Base-by-base conservation (phyloP, 163 green algal genomes). In the Prototheca wickerhamii region DNA sequence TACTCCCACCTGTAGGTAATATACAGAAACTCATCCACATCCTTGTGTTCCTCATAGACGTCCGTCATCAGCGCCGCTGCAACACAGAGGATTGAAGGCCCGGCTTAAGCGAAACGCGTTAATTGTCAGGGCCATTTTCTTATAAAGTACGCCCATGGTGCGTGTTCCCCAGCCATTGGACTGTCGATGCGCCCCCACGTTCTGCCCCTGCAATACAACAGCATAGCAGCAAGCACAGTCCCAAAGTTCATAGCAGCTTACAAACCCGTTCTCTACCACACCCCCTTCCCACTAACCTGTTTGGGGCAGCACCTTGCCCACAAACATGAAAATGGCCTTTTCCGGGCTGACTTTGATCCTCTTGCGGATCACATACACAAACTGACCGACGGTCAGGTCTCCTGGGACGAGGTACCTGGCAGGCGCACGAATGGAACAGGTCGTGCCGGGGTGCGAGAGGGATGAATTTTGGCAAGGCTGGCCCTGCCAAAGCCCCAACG, bases 281-380 rank as follows among this genome's bases (percentile, higher is more conserved):
- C 52, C 12, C 29, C 40, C 21, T 26, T 7, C 8, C 10, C 28
- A 21, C 76, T 29, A 63, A 95, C 90, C 88, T 65, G 89, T 97
- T 7, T 93, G 93, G 3, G 93, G 94, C 25, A 99, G 72, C 33
- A 96, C 82, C 69, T 96, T 97, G 68, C 92, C 87, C 7, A 98
- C 91, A 76, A 99, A 99, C 62, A 99, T 96, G 80, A 99, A 99
- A 66, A 99, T 96, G 30, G 94, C 93, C 79, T 97, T 94, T 76
- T 99, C 92, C 0, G 92, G 86, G 60, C 69, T 90, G 29, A 99
- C 85, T 37, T 91, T 93, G 76, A 99, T 98, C 43, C 94, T 79
- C 76, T 97, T 97, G 29, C 94, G 88, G 70, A 99, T 98, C 42
- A 98, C 93, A 66, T 98, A 99, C 50, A 98, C 93, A 76, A 99